Percentiles rank a stretch among this genome's conserved stretches.
Conservation (phyloP, 306 rosid species). For the Vachellia collinsii region DNA sequence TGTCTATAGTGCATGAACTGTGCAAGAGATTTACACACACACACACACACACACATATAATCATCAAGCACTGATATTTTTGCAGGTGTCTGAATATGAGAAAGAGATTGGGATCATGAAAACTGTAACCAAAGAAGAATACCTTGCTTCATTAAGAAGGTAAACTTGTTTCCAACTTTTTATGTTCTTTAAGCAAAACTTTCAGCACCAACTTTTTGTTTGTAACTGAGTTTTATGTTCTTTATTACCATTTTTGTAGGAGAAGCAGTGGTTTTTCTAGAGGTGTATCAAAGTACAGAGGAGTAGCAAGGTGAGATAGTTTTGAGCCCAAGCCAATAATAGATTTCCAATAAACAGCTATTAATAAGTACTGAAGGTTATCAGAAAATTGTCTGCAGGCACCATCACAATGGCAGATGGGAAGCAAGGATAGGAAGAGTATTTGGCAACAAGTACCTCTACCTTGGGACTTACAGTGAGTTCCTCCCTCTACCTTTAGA, state of each 20-base stretch:
- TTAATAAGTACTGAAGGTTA: conserved; percentile 22
- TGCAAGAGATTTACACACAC: not conserved
- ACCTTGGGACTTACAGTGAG: conserved; percentile 94
- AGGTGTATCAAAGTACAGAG: conserved; percentile 93
- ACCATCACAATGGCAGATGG: conserved; percentile 98
- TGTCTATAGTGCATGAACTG: not conserved
- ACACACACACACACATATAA: too few relatives aligned
- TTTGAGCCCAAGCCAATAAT: not conserved
- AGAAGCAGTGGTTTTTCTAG: conserved; percentile 97
- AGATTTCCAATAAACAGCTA: not conserved
- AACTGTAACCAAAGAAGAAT: conserved; percentile 81
- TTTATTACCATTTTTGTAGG: conserved; percentile 37
- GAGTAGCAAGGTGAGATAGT: conserved; percentile 78
- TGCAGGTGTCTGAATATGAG: conserved; percentile 73
- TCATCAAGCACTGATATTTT: conserved; percentile 11
- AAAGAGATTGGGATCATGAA: conserved; percentile 80
- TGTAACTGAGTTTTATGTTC: not conserved
- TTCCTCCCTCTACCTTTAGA: conserved; percentile 15
- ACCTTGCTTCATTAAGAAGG: conserved; percentile 95
- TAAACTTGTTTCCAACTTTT: conserved; percentile 37
- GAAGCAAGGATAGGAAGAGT: conserved; percentile 98
- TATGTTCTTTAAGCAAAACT: not conserved
- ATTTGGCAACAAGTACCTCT: conserved; percentile 94
- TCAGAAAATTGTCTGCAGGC: conserved; percentile 51
- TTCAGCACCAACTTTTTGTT: not conserved